Conservation (phyloP, 2,329 filamentous ascomycete genomes). For the Fusarium albidum region DNA sequence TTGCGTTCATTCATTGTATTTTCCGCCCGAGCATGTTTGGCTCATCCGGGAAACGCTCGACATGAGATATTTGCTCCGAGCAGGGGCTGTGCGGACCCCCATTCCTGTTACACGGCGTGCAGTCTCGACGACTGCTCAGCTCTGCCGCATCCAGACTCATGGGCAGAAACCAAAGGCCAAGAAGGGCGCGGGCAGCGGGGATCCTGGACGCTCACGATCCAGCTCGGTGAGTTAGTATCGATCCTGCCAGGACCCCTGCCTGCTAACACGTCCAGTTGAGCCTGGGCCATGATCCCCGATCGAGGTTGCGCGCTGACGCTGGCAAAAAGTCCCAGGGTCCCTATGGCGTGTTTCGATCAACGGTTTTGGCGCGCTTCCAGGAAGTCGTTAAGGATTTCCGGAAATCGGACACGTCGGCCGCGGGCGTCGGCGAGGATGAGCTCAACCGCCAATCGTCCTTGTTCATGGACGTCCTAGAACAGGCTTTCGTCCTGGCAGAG, state of each 20-base stretch:
- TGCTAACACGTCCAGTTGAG: conserved; percentile 38
- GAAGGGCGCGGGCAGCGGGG: neutral
- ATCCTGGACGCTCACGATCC: conserved; percentile 20
- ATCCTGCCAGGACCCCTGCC: neutral
- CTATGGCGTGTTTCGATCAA: conserved; percentile 46
- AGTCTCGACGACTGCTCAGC: conserved; percentile 37
- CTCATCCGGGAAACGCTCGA: conserved; percentile 15
- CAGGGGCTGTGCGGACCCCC: conserved; percentile 36
- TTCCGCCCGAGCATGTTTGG: conserved; percentile 28
- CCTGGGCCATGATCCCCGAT: conserved; percentile 46
- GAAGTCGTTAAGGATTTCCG: conserved; percentile 42
- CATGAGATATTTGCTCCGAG: conserved; percentile 44
- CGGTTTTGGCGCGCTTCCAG: conserved; percentile 48
- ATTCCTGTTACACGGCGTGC: conserved; percentile 30
- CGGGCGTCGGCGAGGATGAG: conserved; percentile 48
- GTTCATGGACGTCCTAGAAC: conserved; percentile 56
- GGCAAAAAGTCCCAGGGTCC: conserved; percentile 37
- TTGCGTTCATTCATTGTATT: conserved; percentile 7
- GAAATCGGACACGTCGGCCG: conserved; percentile 33
- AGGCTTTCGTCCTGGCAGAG: conserved; percentile 56
- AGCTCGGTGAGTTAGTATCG: conserved; percentile 37
- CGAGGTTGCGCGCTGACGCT: conserved; percentile 41
- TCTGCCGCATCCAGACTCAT: neutral
- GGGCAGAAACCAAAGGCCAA: neutral
- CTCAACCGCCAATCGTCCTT: conserved; percentile 54